Conservation (phyloP, 441 rosid species). For the Pelargonium exstipulatum region DNA sequence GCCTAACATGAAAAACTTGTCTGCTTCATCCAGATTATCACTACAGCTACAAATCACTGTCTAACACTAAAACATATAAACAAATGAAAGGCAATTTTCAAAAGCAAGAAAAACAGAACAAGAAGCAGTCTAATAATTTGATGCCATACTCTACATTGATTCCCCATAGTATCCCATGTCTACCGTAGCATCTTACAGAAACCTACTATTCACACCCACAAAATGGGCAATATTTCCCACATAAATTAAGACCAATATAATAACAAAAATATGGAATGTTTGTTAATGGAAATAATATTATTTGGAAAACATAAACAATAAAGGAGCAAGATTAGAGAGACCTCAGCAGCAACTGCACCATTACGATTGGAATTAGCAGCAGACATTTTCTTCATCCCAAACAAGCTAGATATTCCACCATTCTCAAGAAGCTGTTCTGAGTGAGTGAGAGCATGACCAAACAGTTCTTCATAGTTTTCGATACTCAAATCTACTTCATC, state of each 20-base stretch:
- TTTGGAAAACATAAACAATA: slow-evolving; percentile 8
- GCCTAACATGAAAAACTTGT: too few species aligned
- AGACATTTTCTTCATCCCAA: slow-evolving; percentile 53
- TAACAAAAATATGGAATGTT: not conserved
- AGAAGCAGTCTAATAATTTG: too few species aligned
- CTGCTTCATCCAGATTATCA: too few species aligned
- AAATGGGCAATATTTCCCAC: too few species aligned
- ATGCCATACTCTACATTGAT: too few species aligned
- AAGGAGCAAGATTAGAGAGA: slow-evolving; percentile 29
- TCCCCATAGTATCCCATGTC: too few species aligned
- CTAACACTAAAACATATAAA: too few species aligned
- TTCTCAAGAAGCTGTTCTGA: slow-evolving; percentile 77
- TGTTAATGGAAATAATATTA: not conserved
- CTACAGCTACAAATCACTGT: too few species aligned
- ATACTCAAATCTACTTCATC: slow-evolving; percentile 82
- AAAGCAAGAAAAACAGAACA: too few species aligned
- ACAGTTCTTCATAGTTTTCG: slow-evolving; percentile 94
- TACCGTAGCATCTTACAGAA: too few species aligned
- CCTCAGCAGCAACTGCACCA: slow-evolving; percentile 56
- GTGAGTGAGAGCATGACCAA: slow-evolving; percentile 71
- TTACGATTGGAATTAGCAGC: slow-evolving; percentile 51
- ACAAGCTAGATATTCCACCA: slow-evolving; percentile 83
- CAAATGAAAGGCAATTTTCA: too few species aligned
- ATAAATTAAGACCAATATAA: not conserved
- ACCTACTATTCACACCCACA: too few species aligned